Percentiles rank a stretch among this genome's conserved stretches.
phyloP scores from a whole-genome alignment of 208 protist species.

The Trypanosoma conorhini region DNA sequence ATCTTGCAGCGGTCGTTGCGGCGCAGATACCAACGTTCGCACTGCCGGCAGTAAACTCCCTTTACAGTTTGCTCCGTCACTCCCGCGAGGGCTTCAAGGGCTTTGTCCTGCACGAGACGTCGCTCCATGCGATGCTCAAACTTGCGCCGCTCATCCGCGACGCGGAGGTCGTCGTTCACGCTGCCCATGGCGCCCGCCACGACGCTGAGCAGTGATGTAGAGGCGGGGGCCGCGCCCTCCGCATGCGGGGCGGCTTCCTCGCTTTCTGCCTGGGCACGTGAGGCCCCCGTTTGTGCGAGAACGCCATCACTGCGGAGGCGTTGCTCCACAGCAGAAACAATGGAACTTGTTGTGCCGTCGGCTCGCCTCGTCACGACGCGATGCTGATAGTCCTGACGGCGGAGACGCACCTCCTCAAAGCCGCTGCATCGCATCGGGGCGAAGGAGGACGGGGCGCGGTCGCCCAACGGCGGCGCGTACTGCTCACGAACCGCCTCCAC shows the following conservation, averaged over 20 bases:
- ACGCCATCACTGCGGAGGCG: slow-evolving; percentile 5
- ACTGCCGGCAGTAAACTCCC: slow-evolving; percentile 63
- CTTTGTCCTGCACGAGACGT: slow-evolving; percentile 60
- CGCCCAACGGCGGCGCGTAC: slow-evolving; percentile 23
- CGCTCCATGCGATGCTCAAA: slow-evolving; percentile 54
- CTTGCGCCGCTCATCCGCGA: slow-evolving; percentile 33
- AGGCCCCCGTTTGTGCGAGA: slow-evolving; percentile 1
- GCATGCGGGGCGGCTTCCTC: background rate
- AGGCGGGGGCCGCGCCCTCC: background rate
- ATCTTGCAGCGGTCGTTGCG: slow-evolving; percentile 52
- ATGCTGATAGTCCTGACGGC: slow-evolving; percentile 6
- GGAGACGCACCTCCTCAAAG: slow-evolving; percentile 7
- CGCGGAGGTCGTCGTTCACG: slow-evolving; percentile 49
- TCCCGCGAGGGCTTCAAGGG: slow-evolving; percentile 41
- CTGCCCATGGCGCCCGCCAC: slow-evolving; percentile 50
- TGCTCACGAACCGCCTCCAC: slow-evolving; percentile 22
- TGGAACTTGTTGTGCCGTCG: slow-evolving; percentile 18
- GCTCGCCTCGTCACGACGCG: slow-evolving; percentile 7
- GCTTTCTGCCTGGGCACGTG: background rate
- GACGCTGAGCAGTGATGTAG: slow-evolving; percentile 25
- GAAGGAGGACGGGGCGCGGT: slow-evolving; percentile 16
- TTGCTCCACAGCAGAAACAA: slow-evolving; percentile 20
- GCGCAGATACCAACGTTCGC: slow-evolving; percentile 56
- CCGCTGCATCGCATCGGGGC: slow-evolving; percentile 16
- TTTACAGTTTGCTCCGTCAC: slow-evolving; percentile 59